Base-by-base conservation (phyloP, 257 asterid species). In the Catharanthus roseus region DNA sequence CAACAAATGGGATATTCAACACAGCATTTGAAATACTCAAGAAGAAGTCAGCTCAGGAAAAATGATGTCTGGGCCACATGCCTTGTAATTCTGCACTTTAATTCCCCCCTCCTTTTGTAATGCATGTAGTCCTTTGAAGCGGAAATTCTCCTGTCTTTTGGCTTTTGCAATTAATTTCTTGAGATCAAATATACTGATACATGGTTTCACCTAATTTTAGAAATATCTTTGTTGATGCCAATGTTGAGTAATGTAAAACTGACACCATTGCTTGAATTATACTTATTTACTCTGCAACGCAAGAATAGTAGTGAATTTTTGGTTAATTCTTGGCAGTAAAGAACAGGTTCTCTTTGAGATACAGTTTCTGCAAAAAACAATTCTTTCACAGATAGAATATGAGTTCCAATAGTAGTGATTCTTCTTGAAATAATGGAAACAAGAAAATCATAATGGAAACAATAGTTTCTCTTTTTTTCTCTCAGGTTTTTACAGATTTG, bases 11-110 rank as follows among this genome's bases (percentile, higher is more conserved):
- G 69, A 88, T 91, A 77, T 95, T 95, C 86, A 91, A 95, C 76
- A 95, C 97, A 11, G 99, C 99, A 13, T 89, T 91, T 74, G 97
- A 88, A 87, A 88, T 95, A 80, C 95, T 85, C 75, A 89, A 88
- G 78, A 89, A 53, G 77, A 88, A 76, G 81, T 85, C 88, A 13
- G 86, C 95, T 9, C 87, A 84, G 56, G 80, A 70, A 74, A 88
- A 88, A 78, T 67, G 58, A 67, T 38, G 66, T 77, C 69, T 65
- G 74, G 23, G 38, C 66, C 39, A 26, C 15, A 10, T 50, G 47
- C 42, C 28, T 41, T 47, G 36, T 73, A 3, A 31, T 47, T 39
- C 23, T 55, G 69, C 42, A 23, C 61, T 11, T 33, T 28, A 28
- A 63, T 36, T 26, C 10, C 1, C 19, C 44, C 45, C 55, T 44